Base-by-base conservation (phyloP, 768 basidiomycete species). In the Suillus decipiens region DNA sequence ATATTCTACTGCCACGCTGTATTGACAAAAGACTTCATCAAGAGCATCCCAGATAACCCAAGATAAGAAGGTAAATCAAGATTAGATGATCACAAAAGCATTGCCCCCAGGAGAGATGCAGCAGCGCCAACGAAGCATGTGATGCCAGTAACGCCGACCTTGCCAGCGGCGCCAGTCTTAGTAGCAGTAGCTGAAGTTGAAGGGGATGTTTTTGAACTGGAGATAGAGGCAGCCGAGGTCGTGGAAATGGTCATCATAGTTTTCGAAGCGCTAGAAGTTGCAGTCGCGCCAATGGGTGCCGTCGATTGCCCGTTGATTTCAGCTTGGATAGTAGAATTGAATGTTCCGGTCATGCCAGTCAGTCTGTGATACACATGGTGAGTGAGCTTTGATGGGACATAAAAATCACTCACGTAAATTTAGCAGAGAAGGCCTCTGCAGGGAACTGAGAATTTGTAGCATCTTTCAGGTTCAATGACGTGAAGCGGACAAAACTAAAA, bases 341-440 rank as follows among this genome's bases (percentile, higher is more conserved):
- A 95, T 0, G 70, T 70, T 37, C 93, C 93, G 3, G 80, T 82
- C 93, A 93, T 93, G 62, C 80, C 77, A n/a, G 75, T 67, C 71
- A 95, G 66, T 9, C 90, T 92, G 65, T 53, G 43, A n/a, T n/a
- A 28, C 62, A 28, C 47, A 61, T 31, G 17, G 42, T 60, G 19
- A 62, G 48, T 61, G 31, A 33, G 10, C 17, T 43, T 53, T 2
- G 10, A 31, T 34, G 54, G 15, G 56, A 39, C 12, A 43, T 60
- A 51, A 19, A 22, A 53, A 31, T 24, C 2, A 77, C 88, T 66
- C 70, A 93, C 92, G 78, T 78, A 80, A 93, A 95, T 69, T 84
- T 84, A 66, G 93, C 83, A 8, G 92, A 92, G 81, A 93, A 96
- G 0, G 91, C 86, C 66, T 89, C 78, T 51, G 82, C 84, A 4